These are phyloP conservation scores for Eucalyptus pauciflora DNA, from an alignment of 345 rosid species.

Conservation along the genomic window DNA sequence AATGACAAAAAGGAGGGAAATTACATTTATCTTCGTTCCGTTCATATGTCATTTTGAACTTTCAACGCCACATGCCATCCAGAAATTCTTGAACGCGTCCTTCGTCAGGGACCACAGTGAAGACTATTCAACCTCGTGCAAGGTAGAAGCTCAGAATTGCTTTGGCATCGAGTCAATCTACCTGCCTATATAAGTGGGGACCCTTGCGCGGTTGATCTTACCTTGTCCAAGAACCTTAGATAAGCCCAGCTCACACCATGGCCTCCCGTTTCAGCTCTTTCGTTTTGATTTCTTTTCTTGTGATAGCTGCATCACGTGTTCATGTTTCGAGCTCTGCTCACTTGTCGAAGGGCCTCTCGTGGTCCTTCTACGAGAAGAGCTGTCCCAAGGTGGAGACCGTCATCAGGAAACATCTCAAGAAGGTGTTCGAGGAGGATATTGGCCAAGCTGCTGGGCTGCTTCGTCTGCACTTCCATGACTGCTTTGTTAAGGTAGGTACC, in stretches of 20 bases:
- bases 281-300: neutral
- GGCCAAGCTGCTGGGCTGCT: slow-evolving; percentile 93
- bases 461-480: slow-evolving; percentile 88
- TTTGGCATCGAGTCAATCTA: neutral
- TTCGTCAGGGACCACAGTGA: neutral
- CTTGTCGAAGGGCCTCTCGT: slow-evolving; percentile 46
- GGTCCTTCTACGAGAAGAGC: slow-evolving; percentile 43
- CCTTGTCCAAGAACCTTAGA: neutral
- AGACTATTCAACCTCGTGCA: neutral
- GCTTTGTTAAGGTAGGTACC: slow-evolving; percentile 70
- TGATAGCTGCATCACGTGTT: neutral
- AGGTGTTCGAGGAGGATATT: slow-evolving; percentile 51
- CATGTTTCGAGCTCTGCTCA: slow-evolving; percentile 4
- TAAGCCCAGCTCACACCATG: neutral
- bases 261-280: neutral
- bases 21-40: neutral
- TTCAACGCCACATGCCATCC: neutral
- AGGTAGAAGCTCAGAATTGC: neutral
- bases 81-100: neutral
- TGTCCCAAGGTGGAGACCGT: slow-evolving; percentile 66
- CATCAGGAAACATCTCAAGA: slow-evolving; percentile 37
- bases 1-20: neutral
- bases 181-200: neutral
- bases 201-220: neutral
- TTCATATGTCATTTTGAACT: neutral